Conservation (phyloP, 305 asterid species). For the Fraxinus ornus region DNA sequence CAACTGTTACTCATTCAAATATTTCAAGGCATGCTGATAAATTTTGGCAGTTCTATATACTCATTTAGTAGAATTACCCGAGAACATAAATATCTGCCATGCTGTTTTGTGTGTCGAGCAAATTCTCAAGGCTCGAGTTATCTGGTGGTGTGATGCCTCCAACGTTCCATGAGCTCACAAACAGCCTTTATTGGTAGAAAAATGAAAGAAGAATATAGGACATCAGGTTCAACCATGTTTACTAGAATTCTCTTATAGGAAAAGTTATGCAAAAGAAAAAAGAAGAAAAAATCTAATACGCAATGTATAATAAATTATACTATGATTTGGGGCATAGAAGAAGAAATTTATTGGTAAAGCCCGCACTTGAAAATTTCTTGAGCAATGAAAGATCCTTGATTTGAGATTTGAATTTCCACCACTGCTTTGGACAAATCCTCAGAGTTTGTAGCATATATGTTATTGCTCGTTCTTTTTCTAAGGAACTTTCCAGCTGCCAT, state of each 20-base stretch:
- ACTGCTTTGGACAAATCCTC: constrained; percentile 20
- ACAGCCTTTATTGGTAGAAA: constrained; percentile 37
- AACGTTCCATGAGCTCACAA: constrained; percentile 64
- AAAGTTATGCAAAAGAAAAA: not conserved
- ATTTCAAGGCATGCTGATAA: not conserved
- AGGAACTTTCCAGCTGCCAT: constrained; percentile 31
- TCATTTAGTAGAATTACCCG: constrained; percentile 40
- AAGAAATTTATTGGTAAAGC: constrained; percentile 10
- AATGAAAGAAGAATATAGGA: constrained; percentile 12
- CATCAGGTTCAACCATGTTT: constrained; percentile 22
- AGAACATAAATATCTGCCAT: constrained; percentile 60
- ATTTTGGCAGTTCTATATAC: not conserved
- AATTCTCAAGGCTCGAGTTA: constrained; percentile 43
- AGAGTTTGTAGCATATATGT: constrained; percentile 3
- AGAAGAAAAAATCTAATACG: not conserved
- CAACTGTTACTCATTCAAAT: not conserved
- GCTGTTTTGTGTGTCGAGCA: constrained; percentile 39
- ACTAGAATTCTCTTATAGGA: not conserved
- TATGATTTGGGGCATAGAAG: constrained; percentile 9
- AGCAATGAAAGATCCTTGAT: constrained; percentile 14
- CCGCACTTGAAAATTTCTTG: constrained; percentile 41
- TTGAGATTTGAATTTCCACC: constrained; percentile 19
- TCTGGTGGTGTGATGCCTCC: constrained; percentile 64
- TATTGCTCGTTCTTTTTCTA: constrained; percentile 18
- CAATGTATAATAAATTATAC: constrained; percentile 10